These are phyloP conservation scores for Phytophthora cajani DNA, from an alignment of 352 stramenopile species.

Conservation along the genomic window DNA sequence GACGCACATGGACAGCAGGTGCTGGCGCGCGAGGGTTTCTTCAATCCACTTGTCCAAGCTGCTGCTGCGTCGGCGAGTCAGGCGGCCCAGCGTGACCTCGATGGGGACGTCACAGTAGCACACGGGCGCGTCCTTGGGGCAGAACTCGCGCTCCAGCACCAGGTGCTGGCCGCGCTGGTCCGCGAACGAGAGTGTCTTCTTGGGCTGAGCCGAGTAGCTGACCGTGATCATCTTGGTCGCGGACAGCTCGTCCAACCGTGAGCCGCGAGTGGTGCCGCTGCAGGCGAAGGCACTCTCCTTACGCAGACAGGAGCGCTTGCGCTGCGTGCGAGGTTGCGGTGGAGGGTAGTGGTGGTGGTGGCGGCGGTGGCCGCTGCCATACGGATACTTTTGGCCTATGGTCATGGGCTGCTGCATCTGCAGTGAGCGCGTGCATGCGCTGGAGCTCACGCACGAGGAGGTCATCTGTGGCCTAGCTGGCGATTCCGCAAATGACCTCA, in stretches of 20 bases:
- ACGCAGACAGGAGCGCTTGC: conserved; percentile 49
- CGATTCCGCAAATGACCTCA: conserved; percentile 28
- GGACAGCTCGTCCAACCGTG: conserved; percentile 41
- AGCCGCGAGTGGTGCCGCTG: conserved; percentile 20
- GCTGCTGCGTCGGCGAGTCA: conserved; percentile 34
- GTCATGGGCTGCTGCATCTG: conserved; percentile 38
- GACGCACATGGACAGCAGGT: conserved; percentile 65
- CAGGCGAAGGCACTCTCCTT: conserved; percentile 58
- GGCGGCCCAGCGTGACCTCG: conserved; percentile 30
- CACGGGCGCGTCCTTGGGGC: conserved; percentile 49
- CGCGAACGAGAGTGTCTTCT: conserved; percentile 69
- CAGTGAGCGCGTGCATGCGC: conserved; percentile 15
- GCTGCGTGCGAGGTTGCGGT: conserved; percentile 16
- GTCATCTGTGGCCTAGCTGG: conserved; percentile 22
- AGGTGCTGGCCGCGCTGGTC: conserved; percentile 61
- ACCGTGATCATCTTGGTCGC: conserved; percentile 43
- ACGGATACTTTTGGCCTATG: conserved; percentile 34
- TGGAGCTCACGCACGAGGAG: conserved; percentile 17
- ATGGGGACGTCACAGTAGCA: conserved; percentile 49
- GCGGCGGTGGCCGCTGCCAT: conserved; percentile 4
- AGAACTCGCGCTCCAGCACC: conserved; percentile 58
- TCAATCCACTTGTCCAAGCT: conserved; percentile 45
- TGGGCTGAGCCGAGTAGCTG: conserved; percentile 39
- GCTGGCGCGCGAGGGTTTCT: conserved; percentile 47
- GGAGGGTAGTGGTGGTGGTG: conserved; percentile 14